phyloP scores from a whole-genome alignment of 257 asterid genomes.

The Misopates orontium region DNA sequence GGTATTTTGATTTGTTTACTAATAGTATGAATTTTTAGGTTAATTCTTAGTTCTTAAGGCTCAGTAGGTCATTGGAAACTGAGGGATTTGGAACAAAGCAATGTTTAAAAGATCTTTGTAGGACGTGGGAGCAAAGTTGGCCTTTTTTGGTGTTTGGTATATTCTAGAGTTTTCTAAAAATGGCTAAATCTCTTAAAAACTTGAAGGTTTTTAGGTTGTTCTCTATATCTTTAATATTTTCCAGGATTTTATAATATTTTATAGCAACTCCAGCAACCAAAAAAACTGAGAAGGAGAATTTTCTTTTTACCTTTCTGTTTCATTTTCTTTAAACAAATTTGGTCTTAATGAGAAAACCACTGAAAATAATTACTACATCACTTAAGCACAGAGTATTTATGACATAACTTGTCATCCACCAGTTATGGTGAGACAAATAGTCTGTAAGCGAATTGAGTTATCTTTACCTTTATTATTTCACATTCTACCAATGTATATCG shows the following conservation, averaged over 20 bases:
- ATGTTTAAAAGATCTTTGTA: too few relatives aligned
- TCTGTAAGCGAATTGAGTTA: neutral
- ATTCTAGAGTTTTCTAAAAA: neutral
- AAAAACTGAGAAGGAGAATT: too few relatives aligned
- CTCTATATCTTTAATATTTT: too few relatives aligned
- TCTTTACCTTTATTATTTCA: neutral
- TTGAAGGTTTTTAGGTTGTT: too few relatives aligned
- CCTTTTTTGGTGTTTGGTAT: neutral
- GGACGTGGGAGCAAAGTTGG: neutral
- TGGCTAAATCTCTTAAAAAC: neutral
- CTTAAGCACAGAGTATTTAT: neutral
- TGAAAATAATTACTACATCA: neutral
- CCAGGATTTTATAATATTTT: too few relatives aligned
- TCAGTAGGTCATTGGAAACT: too few relatives aligned
- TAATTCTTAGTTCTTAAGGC: neutral
- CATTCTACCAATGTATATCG: neutral
- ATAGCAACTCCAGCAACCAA: too few relatives aligned
- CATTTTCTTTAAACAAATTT: neutral
- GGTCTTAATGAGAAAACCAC: neutral
- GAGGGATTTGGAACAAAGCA: too few relatives aligned
- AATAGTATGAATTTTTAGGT: neutral
- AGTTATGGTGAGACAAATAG: neutral
- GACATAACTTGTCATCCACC: neutral
- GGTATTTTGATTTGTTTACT: too few relatives aligned
- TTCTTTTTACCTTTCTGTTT: too few relatives aligned